Evolutionary conservation across 768 basidiomycete genomes (phyloP).

Genomic region (Kwoniella botswanensis): DNA sequence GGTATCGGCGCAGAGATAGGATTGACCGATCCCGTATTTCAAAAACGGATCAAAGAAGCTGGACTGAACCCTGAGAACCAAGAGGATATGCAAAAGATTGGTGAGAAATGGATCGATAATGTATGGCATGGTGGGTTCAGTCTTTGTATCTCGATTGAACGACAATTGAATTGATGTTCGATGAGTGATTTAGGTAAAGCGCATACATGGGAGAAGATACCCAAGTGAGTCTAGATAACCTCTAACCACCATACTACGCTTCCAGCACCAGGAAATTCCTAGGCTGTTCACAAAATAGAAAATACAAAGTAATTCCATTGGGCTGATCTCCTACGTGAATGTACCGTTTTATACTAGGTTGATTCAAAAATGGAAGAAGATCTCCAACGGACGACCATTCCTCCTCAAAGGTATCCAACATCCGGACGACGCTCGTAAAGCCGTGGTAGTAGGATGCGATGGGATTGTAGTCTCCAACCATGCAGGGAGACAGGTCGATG

Average conservation of each 20-base stretch:
- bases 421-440: constrained; percentile 72
- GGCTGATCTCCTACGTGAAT: background rate
- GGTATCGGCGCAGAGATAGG: constrained; percentile 26
- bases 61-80: constrained; percentile 44
- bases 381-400: constrained; percentile 60
- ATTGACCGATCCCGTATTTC: constrained; percentile 25
- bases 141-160: no score
- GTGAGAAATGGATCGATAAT: constrained; percentile 45
- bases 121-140: constrained; percentile 40
- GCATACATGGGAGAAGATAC: constrained; percentile 65
- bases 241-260: no score
- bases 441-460: constrained; percentile 69
- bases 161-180: no score
- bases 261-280: no score
- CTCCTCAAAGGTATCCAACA: constrained; percentile 70
- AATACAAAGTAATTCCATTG: no score
- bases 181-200: constrained; percentile 59
- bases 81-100: constrained; percentile 51
- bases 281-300: no score
- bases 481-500: constrained; percentile 70
- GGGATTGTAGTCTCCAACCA: constrained; percentile 81
- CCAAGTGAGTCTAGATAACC: constrained; percentile 39
- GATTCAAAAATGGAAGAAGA: constrained; percentile 40
- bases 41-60: constrained; percentile 58
- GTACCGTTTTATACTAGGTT: constrained; percentile 9